Conservation (phyloP, 1,139 yeast genomes). For the Nakaseomyces kungkrabaensis region DNA sequence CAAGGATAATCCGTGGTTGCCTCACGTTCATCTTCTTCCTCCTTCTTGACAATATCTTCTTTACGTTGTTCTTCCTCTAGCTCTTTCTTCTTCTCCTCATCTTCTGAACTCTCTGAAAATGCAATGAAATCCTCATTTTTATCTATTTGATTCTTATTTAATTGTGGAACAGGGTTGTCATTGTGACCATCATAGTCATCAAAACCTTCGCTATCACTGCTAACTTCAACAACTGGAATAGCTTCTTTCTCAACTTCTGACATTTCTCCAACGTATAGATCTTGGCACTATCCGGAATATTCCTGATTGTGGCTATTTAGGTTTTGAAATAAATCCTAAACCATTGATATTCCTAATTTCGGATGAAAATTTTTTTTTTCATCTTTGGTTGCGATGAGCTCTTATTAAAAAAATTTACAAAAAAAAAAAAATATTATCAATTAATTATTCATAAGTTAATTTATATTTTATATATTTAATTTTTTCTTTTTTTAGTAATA, state of each 20-base stretch:
- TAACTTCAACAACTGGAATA: constrained; percentile 1
- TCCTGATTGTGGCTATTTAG: too few relatives aligned
- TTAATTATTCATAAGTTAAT: too few relatives aligned
- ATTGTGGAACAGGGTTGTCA: constrained; percentile 12
- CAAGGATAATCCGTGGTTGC: constrained; percentile 54
- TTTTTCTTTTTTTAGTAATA: background rate
- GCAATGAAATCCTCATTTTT: constrained; percentile 34
- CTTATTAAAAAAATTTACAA: too few relatives aligned
- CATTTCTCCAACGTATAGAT: background rate
- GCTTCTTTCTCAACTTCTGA: background rate
- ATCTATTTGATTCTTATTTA: constrained; percentile 32
- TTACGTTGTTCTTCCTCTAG: constrained; percentile 7
- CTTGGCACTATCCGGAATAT: too few relatives aligned
- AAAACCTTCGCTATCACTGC: constrained; percentile 16
- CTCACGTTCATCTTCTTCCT: constrained; percentile 10
- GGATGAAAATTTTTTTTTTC: too few relatives aligned
- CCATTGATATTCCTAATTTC: too few relatives aligned
- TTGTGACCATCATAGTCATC: constrained; percentile 22
- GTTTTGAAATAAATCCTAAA: too few relatives aligned
- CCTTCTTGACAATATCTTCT: background rate
- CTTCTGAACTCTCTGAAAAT: constrained; percentile 26
- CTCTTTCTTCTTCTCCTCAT: constrained; percentile 19
- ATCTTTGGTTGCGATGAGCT: too few relatives aligned
- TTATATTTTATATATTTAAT: background rate
- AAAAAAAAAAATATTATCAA: too few relatives aligned